Base-by-base conservation (phyloP, 306 rosid genomes). In the Arachis stenosperma region DNA sequence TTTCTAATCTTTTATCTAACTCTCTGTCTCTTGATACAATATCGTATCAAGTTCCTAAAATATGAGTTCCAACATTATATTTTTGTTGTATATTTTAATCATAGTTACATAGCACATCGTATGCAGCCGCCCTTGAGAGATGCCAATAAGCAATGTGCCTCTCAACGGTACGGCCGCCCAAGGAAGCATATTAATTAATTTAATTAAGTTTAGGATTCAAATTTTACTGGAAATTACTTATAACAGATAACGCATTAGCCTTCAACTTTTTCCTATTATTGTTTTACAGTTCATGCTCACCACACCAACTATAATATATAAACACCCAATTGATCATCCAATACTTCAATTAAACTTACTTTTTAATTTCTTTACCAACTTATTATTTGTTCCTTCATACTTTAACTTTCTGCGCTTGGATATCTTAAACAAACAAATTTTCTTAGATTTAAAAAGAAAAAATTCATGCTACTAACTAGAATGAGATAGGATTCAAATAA, bases 111-210 rank as follows among this genome's bases (percentile, higher is more conserved):
- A 8, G 6, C 55, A 22, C 36, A 7, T 12, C 27, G 51, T 4
- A 55, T 11, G 8, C 22, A 65, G 67, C 73, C 58, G 66, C 15
- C 40, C 37, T 37, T 22, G 75, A 53, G 68, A 56, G 50, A 79
- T 75, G 67, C 59, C 69, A 12, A 56, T 39, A 12, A 4, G 37
- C 37, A 33, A 33, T 22, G 27, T 69, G 80, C 80, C 75, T 57
- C 80, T 56, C 33, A 7, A 22, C 39, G 39, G 70, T 67, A 67
- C 75, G 70, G 79, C 12, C 61, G 52, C 57, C 71, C 13, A 70
- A 71, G 27, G 6, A 29, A 33, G 6, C 57, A 39, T 50, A 47
- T 58, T 48, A 14, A 33, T 58, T 48, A 14, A 33, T 58, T 48
- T 33, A 53, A 15, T 48, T 33, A 53, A 15, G 47, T 8, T 50